These are phyloP conservation scores for Coprinopsis cinerea DNA, from an alignment of 768 basidiomycete genomes.

Conservation along the genomic window DNA sequence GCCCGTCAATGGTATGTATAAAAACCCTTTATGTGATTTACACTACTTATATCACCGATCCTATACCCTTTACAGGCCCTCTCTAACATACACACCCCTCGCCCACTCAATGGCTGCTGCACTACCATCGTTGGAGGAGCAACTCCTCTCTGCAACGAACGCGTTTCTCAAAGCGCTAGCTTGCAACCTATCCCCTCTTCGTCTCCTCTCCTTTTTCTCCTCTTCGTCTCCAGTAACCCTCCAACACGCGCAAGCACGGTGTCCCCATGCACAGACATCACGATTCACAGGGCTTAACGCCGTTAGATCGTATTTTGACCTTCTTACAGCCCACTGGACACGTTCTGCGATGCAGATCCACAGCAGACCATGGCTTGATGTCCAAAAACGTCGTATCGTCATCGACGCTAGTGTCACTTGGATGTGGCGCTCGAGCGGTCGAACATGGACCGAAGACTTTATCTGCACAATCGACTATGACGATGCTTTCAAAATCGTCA, in stretches of 20 bases:
- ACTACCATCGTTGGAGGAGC: constrained; percentile 16
- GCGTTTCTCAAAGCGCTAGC: constrained; percentile 34
- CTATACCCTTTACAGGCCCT: not conserved
- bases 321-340: constrained; percentile 40
- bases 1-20: constrained; percentile 15
- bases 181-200: constrained; percentile 24
- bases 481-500: constrained; percentile 35
- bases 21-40: constrained; percentile 1
- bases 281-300: constrained; percentile 38
- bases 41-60: not conserved
- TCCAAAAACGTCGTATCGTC: constrained; percentile 22
- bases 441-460: constrained; percentile 41
- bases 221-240: constrained; percentile 30
- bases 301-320: constrained; percentile 44
- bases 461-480: constrained; percentile 40
- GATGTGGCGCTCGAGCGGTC: constrained; percentile 40
- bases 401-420: constrained; percentile 36
- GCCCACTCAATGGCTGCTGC: not conserved
- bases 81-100: constrained; percentile 1
- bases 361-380: constrained; percentile 20
- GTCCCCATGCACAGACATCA: constrained; percentile 27
- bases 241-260: constrained; percentile 34
- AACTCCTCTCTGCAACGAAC: constrained; percentile 28
- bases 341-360: constrained; percentile 25
- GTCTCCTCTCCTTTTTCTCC: constrained; percentile 35